These are phyloP conservation scores for Craspedostauros australis DNA, from an alignment of 108 stramenopile genomes.

Conservation along the genomic window DNA sequence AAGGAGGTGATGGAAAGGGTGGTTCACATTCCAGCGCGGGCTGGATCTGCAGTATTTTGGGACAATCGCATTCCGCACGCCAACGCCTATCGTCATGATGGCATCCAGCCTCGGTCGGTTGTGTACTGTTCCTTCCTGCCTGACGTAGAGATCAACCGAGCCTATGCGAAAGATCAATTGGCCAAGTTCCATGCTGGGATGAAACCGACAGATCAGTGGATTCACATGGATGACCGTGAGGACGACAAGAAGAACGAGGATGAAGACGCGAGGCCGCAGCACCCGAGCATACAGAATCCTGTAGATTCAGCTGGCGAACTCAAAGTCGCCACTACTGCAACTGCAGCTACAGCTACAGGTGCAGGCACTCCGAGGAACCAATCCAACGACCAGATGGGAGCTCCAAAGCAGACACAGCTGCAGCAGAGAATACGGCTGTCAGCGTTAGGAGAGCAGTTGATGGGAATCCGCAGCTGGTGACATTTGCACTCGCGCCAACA, in stretches of 20 bases:
- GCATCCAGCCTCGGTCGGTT: constrained; percentile 58
- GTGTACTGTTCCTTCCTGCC: constrained; percentile 88
- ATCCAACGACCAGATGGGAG: too few species aligned
- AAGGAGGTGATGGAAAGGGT: constrained; percentile 56
- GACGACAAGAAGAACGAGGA: not conserved
- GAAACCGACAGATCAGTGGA: constrained; percentile 61
- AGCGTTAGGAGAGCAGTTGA: too few species aligned
- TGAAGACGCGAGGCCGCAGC: too few species aligned
- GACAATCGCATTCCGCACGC: constrained; percentile 90
- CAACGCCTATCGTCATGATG: constrained; percentile 72
- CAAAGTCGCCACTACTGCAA: too few species aligned
- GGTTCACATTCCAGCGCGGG: constrained; percentile 67
- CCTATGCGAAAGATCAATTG: constrained; percentile 66
- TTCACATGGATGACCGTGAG: constrained; percentile 12
- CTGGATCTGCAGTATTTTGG: constrained; percentile 86
- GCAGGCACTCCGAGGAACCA: too few species aligned
- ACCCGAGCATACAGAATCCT: too few species aligned
- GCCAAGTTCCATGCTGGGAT: constrained; percentile 22
- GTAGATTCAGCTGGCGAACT: too few species aligned
- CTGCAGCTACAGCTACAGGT: too few species aligned
- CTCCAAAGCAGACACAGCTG: too few species aligned
- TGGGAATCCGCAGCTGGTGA: too few species aligned
- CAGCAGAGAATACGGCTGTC: too few species aligned
- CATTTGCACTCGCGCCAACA: too few species aligned
- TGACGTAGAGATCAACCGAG: constrained; percentile 64